These are phyloP conservation scores for Albatrellus ellisii DNA, from an alignment of 768 basidiomycete species.

Conservation along the genomic window DNA sequence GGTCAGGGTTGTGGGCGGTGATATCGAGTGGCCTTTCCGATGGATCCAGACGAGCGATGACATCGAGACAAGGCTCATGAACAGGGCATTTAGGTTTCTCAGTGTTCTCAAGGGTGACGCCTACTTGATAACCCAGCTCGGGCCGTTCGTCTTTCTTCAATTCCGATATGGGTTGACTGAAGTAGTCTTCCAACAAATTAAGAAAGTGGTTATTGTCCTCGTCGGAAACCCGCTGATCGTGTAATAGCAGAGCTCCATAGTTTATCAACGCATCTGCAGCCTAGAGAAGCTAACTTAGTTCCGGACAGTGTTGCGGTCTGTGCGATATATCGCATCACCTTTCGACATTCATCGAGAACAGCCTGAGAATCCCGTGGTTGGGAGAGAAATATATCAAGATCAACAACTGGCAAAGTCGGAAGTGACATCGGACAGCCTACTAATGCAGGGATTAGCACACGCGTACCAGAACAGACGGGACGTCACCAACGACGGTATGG, in stretches of 20 bases:
- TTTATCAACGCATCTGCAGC: slow-evolving; percentile 71
- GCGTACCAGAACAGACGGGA: no score
- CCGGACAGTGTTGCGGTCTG: no score
- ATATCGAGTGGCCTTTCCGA: slow-evolving; percentile 80
- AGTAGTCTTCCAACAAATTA: slow-evolving; percentile 90
- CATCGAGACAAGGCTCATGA: slow-evolving; percentile 65
- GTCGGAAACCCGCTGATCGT: slow-evolving; percentile 75
- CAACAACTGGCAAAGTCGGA: slow-evolving; percentile 55
- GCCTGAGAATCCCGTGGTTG: slow-evolving; percentile 29
- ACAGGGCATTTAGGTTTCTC: slow-evolving; percentile 84
- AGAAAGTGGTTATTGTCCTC: slow-evolving; percentile 74
- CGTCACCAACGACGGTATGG: no score
- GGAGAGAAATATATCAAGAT: slow-evolving; percentile 61
- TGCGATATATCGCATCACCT: no score
- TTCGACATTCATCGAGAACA: slow-evolving; percentile 49
- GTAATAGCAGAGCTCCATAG: slow-evolving; percentile 79
- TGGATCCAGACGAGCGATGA: slow-evolving; percentile 69
- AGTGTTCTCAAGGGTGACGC: slow-evolving; percentile 93
- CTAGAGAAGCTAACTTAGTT: slow-evolving; percentile 32
- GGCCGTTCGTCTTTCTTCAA: slow-evolving; percentile 72
- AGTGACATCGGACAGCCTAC: no score
- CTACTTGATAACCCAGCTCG: slow-evolving; percentile 83
- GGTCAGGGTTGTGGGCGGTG: slow-evolving; percentile 69
- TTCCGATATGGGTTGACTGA: slow-evolving; percentile 49
- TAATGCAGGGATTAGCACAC: no score